Evolutionary conservation across 495 filamentous ascomycete species (phyloP).

Genomic region (Trichoderma asperelloides): DNA sequence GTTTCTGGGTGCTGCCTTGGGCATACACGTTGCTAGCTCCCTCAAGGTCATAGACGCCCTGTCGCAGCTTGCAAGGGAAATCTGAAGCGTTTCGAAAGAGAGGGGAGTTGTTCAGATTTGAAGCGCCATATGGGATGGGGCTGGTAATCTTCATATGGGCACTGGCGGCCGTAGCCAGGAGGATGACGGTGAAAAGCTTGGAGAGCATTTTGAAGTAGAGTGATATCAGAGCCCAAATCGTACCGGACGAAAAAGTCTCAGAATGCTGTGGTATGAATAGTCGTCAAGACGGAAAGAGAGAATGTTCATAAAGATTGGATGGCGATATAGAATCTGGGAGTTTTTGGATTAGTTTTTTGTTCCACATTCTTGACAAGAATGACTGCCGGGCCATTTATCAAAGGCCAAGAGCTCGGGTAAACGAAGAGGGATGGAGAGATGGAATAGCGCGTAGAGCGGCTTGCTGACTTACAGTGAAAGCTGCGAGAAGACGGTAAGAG

Average conservation of each 20-base stretch:
- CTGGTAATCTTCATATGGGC: constrained; percentile 65
- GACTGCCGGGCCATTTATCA: not conserved
- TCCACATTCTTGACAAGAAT: not conserved
- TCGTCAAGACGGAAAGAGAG: constrained; percentile 2
- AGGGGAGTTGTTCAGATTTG: constrained; percentile 38
- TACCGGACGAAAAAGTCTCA: constrained; percentile 28
- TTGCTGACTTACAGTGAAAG: constrained; percentile 63
- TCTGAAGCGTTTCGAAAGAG: constrained; percentile 48
- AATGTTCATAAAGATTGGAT: not conserved
- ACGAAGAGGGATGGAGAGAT: not conserved
- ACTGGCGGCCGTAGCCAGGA: constrained; percentile 41
- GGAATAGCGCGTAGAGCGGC: constrained; percentile 11
- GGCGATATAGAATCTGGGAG: not conserved
- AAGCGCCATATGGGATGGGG: constrained; percentile 59
- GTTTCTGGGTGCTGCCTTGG: constrained; percentile 42
- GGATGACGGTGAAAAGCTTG: constrained; percentile 25
- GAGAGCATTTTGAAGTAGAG: constrained; percentile 30
- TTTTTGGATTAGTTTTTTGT: not conserved
- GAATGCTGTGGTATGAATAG: constrained; percentile 10
- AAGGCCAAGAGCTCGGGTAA: no score
- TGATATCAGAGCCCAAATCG: constrained; percentile 18
- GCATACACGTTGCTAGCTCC: constrained; percentile 37
- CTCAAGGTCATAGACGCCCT: constrained; percentile 31
- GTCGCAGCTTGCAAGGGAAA: constrained; percentile 65
- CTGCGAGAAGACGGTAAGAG: constrained; percentile 51